phyloP scores from a whole-genome alignment of 140 eudicot species.

The Senecio squalidus region DNA sequence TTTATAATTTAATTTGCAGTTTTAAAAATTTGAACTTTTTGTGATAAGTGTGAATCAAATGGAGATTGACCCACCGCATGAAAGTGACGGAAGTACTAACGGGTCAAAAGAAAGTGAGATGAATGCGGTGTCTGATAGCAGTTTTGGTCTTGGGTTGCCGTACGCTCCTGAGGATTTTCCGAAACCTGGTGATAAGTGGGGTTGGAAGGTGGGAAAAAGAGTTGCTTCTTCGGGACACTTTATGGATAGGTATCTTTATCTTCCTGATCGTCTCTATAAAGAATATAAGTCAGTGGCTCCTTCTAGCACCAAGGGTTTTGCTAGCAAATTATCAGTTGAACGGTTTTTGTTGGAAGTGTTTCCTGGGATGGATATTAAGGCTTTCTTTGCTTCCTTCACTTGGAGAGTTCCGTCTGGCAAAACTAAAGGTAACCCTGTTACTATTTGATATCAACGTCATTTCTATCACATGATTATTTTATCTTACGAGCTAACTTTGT shows the following conservation, averaged over 20 bases:
- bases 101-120: conserved; percentile 32
- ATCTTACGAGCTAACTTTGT: background rate
- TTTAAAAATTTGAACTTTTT: background rate
- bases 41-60: conserved; percentile 22
- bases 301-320: conserved; percentile 34
- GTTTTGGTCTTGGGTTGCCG: conserved; percentile 60
- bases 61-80: conserved; percentile 52
- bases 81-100: conserved; percentile 26
- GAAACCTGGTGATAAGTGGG: conserved; percentile 65
- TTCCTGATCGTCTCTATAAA: conserved; percentile 40
- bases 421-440: conserved; percentile 51
- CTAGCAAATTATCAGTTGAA: conserved; percentile 59
- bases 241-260: conserved; percentile 66
- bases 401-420: conserved; percentile 64
- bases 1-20: conserved; percentile 13
- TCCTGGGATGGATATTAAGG: conserved; percentile 52
- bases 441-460: too few relatives aligned
- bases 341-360: conserved; percentile 38
- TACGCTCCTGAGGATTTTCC: conserved; percentile 79
- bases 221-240: conserved; percentile 39
- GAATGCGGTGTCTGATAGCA: conserved; percentile 21
- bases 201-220: conserved; percentile 76
- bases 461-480: background rate
- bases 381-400: conserved; percentile 74
- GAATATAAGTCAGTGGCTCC: conserved; percentile 16